Conservation (phyloP, 257 asterid genomes). For the Nicotiana noctiflora region DNA sequence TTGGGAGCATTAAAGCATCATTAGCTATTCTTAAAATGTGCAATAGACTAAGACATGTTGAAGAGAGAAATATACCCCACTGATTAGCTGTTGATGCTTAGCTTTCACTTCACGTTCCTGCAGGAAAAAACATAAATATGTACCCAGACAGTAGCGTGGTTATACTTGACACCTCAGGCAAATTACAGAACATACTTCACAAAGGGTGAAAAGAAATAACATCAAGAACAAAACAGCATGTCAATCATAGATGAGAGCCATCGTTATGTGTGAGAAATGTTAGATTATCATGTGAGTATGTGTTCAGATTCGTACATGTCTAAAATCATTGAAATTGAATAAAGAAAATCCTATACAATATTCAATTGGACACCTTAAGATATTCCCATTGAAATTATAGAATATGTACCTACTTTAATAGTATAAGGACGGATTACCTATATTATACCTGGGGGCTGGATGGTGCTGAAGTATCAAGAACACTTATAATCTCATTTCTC, state of each 20-base stretch:
- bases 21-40: constrained; percentile 4
- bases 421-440: not conserved
- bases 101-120: constrained; percentile 99
- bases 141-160: not conserved
- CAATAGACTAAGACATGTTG: not conserved
- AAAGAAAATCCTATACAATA: not conserved
- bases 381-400: not conserved
- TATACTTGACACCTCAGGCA: not conserved
- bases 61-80: constrained; percentile 65
- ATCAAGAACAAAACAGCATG: not conserved
- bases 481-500: not conserved
- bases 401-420: not conserved
- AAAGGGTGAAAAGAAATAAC: not conserved
- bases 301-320: not conserved
- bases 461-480: not conserved
- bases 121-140: constrained; percentile 11
- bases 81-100: constrained; percentile 90
- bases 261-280: not conserved
- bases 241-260: not conserved
- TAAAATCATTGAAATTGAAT: not conserved
- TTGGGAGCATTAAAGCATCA: constrained; percentile 10
- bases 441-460: not conserved
- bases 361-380: not conserved
- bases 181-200: not conserved
- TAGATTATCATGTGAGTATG: not conserved